Base-by-base conservation (phyloP, 2,329 filamentous ascomycete species). In the Coccinonectria pachysandricola region DNA sequence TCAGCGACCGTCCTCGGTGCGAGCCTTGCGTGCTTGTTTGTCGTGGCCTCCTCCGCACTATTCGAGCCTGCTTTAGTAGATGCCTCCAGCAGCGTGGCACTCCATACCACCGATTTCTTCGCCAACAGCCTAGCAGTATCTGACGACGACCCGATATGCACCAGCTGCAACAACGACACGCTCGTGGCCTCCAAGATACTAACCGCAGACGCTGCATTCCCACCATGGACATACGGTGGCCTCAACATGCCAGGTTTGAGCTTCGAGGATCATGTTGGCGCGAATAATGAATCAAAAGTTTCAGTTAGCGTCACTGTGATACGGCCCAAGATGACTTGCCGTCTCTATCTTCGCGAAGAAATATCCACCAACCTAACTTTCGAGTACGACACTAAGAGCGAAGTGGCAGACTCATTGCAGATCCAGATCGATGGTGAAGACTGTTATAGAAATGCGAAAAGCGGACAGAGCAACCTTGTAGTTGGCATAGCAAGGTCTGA, bases 151-250 rank as follows among this genome's bases (percentile, higher is more conserved):
- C 39, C 39, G 2, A 28, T 45, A 8, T 36, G 44, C 20, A 37
- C 35, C 15, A 8, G 43, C 36, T 48, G 46, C 11, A 35, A 23
- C 10, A 27, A 47, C n/a, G 54, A 54, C 11, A 51, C 48, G 0
- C 32, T 47, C 3, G 34, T 49, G 5, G 46, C 54, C 1, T 52
- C 54, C 0, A 34, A 60, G 3, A 49, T 59, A 3, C 45, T 60
- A 2, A 37, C 44, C 1, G 48, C 41, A 3, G 53, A 56, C 21
- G 34, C 54, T 1, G 43, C 50, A 0, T 60, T 53, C 12, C 55
- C 58, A 0, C 24, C 27, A 0, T 59, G 55, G 22, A 60, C 57
- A 0, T 58, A 48, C 31, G 46, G 50, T 8, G 32, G 47, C 28
- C 39, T 45, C 19, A 45, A 41, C 17, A 37, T 54, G 13, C 50